Evolutionary conservation across 2,329 filamentous ascomycete species (phyloP).

Genomic region (Alternaria rosae): DNA sequence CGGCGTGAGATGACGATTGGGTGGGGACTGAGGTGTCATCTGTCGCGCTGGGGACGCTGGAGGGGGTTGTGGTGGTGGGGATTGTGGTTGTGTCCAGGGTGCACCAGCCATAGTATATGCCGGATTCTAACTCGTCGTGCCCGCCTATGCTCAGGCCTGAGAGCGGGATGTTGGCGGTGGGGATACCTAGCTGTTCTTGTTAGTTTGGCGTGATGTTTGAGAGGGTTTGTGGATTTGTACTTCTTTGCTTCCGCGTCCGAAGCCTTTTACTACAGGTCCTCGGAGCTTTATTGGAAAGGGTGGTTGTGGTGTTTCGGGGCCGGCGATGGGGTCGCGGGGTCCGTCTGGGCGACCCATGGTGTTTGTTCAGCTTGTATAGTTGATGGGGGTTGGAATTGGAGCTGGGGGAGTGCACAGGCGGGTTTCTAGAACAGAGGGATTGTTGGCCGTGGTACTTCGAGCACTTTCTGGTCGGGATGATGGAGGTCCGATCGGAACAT

Average conservation of each 20-base stretch:
- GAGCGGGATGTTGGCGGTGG: conserved; percentile 85
- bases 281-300: conserved; percentile 87
- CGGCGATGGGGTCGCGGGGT: conserved; percentile 64
- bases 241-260: conserved; percentile 92
- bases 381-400: no score
- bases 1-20: conserved; percentile 36
- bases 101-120: conserved; percentile 95
- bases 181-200: conserved; percentile 79
- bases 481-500: conserved; percentile 20
- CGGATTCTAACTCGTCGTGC: conserved; percentile 68
- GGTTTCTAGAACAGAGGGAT: no score
- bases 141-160: conserved; percentile 74
- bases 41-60: conserved; percentile 29
- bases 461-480: conserved; percentile 22
- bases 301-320: conserved; percentile 71
- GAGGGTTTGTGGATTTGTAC: conserved; percentile 53
- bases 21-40: conserved; percentile 17
- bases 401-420: no score
- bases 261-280: conserved; percentile 89
- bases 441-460: conserved; percentile 8
- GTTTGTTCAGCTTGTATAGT: neutral
- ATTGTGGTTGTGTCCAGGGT: conserved; percentile 66
- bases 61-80: conserved; percentile 40
- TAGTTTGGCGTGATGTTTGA: neutral
- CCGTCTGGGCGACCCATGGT: conserved; percentile 38